Evolutionary conservation across 2,329 filamentous ascomycete species (phyloP).

Genomic region (Cyclaneusma minus): DNA sequence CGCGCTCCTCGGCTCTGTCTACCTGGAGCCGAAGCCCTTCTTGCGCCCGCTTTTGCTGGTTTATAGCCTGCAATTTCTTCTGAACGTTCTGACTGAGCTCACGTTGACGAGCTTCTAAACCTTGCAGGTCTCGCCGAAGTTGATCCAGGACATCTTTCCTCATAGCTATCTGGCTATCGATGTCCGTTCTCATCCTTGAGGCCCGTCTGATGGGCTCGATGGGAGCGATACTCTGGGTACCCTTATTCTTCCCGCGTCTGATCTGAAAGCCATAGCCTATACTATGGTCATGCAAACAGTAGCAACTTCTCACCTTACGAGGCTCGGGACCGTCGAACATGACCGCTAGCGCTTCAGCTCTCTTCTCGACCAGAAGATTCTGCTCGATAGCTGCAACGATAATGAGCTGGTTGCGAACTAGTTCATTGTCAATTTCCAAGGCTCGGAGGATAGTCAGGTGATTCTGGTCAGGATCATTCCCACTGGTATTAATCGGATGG

Average conservation of each 20-base stretch:
- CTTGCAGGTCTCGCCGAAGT: constrained; percentile 36
- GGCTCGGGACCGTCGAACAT: constrained; percentile 48
- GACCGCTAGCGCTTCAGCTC: constrained; percentile 48
- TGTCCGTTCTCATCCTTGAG: constrained; percentile 69
- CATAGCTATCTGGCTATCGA: constrained; percentile 45
- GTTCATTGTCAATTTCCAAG: constrained; percentile 65
- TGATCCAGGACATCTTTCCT: constrained; percentile 34
- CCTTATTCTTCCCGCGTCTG: constrained; percentile 27
- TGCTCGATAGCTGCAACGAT: constrained; percentile 77
- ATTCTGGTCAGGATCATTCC: constrained; percentile 57
- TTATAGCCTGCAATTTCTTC: constrained; percentile 30
- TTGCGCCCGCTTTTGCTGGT: constrained; percentile 29
- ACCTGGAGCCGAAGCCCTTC: constrained; percentile 35
- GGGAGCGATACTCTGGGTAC: constrained; percentile 32
- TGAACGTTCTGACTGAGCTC: constrained; percentile 30
- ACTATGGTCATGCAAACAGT: constrained; percentile 48
- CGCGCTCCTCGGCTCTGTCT: constrained; percentile 44
- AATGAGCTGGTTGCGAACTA: constrained; percentile 68
- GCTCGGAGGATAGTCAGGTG: constrained; percentile 70
- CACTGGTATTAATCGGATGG: constrained; percentile 36
- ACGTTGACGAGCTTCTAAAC: constrained; percentile 21
- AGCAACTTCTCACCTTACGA: constrained; percentile 57
- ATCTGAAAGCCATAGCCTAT: constrained; percentile 45
- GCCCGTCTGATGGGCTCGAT: constrained; percentile 19
- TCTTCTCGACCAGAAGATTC: constrained; percentile 56